Percentiles rank a stretch among this genome's conserved stretches.
phyloP scores from a whole-genome alignment of 371 early-diverging fungal genomes.

The Chytridium lagenaria region DNA sequence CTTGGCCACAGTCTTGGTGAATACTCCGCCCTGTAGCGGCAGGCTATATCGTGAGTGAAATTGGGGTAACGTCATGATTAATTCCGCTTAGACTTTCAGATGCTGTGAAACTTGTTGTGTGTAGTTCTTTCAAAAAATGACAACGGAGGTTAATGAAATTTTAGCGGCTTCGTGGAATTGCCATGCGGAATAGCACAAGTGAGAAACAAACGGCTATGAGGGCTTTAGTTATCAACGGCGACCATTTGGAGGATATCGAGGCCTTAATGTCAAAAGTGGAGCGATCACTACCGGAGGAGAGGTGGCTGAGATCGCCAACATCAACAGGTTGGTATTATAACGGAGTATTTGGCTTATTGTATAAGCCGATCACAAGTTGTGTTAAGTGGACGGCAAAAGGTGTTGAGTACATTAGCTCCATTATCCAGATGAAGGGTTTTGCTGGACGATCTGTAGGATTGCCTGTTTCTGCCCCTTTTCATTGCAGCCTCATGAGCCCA shows the following conservation, averaged over 20 bases:
- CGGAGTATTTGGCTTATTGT: not conserved
- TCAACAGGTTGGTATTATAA: constrained; percentile 63
- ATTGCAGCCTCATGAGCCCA: constrained; percentile 87
- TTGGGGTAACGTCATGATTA: not conserved
- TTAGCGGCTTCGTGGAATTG: constrained; percentile 77
- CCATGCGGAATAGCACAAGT: constrained; percentile 85
- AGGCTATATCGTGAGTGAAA: constrained; percentile 61
- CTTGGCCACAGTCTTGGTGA: constrained; percentile 96
- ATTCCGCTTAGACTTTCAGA: constrained; percentile 61
- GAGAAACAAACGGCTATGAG: constrained; percentile 82
- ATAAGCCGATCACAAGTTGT: constrained; percentile 73
- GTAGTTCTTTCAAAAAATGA: constrained; percentile 25
- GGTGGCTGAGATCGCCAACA: constrained; percentile 82
- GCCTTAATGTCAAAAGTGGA: constrained; percentile 66
- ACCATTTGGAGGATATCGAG: constrained; percentile 74
- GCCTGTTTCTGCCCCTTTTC: constrained; percentile 97
- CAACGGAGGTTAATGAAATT: too few relatives aligned
- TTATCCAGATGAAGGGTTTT: constrained; percentile 76
- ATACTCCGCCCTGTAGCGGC: constrained; percentile 61
- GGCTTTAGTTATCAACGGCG: constrained; percentile 80
- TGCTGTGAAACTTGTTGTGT: constrained; percentile 82
- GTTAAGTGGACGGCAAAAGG: constrained; percentile 88
- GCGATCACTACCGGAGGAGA: constrained; percentile 68
- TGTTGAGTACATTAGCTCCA: constrained; percentile 82
- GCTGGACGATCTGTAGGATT: constrained; percentile 87